Percentiles rank a stretch among this genome's conserved stretches.
These are phyloP conservation scores for Kuraishia cidri DNA, from an alignment of 805 yeast genomes.

Conservation along the genomic window DNA sequence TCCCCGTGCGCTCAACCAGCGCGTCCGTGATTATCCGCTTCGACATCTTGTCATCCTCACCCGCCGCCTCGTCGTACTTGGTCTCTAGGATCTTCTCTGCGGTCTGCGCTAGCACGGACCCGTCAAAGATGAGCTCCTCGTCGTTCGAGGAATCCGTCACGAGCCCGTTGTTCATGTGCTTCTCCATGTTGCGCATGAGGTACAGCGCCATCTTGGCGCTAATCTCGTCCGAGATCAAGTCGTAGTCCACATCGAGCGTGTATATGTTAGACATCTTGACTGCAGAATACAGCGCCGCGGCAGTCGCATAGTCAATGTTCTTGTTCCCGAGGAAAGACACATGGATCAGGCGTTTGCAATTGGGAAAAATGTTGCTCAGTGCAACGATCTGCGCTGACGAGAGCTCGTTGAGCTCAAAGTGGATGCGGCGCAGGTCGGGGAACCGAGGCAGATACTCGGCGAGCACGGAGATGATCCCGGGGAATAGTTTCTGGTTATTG, in stretches of 20 bases:
- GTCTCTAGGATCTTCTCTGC: slow-evolving; percentile 56
- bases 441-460: slow-evolving; percentile 34
- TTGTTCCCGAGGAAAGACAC: slow-evolving; percentile 47
- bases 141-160: slow-evolving; percentile 13
- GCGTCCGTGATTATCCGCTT: slow-evolving; percentile 40
- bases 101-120: slow-evolving; percentile 62
- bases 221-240: slow-evolving; percentile 39
- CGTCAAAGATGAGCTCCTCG: slow-evolving; percentile 69
- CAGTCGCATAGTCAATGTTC: slow-evolving; percentile 30
- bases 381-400: slow-evolving; percentile 37
- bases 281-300: slow-evolving; percentile 41
- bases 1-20: slow-evolving; percentile 38
- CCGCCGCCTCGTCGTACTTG: slow-evolving; percentile 13
- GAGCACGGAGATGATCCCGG: slow-evolving; percentile 35
- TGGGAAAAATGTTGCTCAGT: slow-evolving; percentile 36
- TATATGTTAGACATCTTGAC: slow-evolving; percentile 38
- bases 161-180: slow-evolving; percentile 23
- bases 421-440: slow-evolving; percentile 37
- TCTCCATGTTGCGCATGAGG: slow-evolving; percentile 49
- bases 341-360: slow-evolving; percentile 37
- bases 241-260: slow-evolving; percentile 45
- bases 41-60: slow-evolving; percentile 24
- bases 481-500: slow-evolving; percentile 42
- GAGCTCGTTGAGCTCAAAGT: slow-evolving; percentile 44
- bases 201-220: slow-evolving; percentile 47